A percentile compares a stretch with the other conserved stretches of the same genome.
Conservation (phyloP, 2,329 filamentous ascomycete genomes). For the Neopestalotiopsis sp. region DNA sequence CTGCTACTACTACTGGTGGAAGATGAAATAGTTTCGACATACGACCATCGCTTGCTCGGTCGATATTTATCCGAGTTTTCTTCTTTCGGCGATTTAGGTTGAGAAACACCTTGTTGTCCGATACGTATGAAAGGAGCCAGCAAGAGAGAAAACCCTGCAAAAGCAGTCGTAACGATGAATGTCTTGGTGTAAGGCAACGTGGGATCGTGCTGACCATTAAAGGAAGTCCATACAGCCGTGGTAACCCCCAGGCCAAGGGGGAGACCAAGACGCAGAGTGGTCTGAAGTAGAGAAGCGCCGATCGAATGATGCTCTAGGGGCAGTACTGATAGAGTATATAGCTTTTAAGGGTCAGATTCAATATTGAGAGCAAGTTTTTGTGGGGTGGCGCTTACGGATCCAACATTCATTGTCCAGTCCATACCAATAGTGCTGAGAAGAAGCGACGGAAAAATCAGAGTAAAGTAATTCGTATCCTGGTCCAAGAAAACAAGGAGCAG, state of each 20-base stretch:
- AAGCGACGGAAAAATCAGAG: constrained; percentile 37
- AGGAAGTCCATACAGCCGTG: constrained; percentile 39
- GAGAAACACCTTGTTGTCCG: constrained; percentile 29
- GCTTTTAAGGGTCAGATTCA: constrained; percentile 26
- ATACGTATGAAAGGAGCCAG: constrained; percentile 37
- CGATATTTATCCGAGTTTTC: constrained; percentile 21
- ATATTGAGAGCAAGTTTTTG: not conserved
- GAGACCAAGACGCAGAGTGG: constrained; percentile 34
- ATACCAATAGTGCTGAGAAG: constrained; percentile 38
- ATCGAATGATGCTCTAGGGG: constrained; percentile 36
- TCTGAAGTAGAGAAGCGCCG: constrained; percentile 37
- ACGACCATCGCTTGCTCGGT: constrained; percentile 38
- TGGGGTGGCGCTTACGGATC: constrained; percentile 30
- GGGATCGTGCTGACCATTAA: constrained; percentile 11
- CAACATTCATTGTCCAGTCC: constrained; percentile 41
- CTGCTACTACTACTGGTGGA: too few species aligned
- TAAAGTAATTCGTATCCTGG: constrained; percentile 33
- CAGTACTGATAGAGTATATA: constrained; percentile 35
- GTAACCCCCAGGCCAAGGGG: constrained; percentile 37
- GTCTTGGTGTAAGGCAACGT: constrained; percentile 34
- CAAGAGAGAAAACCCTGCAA: constrained; percentile 34
- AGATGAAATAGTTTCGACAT: constrained; percentile 29
- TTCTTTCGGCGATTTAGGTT: constrained; percentile 11
- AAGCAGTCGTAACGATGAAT: constrained; percentile 35
- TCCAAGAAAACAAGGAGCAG: constrained; percentile 36